These are phyloP conservation scores for Suillus cothurnatus DNA, from an alignment of 768 basidiomycete species.

Conservation along the genomic window DNA sequence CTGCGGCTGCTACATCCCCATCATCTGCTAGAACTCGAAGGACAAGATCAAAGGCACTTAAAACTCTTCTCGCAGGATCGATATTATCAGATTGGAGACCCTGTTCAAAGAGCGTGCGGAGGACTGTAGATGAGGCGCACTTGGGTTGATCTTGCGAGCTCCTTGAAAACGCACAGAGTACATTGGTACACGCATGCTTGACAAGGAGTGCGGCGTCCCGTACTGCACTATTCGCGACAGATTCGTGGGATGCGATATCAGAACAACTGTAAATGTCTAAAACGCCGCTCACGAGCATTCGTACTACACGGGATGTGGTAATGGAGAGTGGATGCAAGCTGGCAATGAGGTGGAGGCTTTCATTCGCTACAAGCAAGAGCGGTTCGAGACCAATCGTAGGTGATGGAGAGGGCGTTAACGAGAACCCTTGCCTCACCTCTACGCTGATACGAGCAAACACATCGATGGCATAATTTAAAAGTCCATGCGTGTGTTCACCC, in stretches of 20 bases:
- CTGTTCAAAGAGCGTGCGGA: slow-evolving; percentile 59
- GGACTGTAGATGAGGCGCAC: slow-evolving; percentile 50
- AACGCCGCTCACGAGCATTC: slow-evolving; percentile 43
- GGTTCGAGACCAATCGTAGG: slow-evolving; percentile 47
- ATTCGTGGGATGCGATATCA: slow-evolving; percentile 39
- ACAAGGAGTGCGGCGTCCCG: slow-evolving; percentile 44
- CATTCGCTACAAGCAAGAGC: slow-evolving; percentile 55
- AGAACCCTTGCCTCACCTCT: slow-evolving; percentile 59
- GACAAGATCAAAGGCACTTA: slow-evolving; percentile 58
- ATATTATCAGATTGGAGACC: slow-evolving; percentile 38
- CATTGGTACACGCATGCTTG: slow-evolving; percentile 52
- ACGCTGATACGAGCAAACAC: slow-evolving; percentile 48
- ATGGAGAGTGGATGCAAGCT: slow-evolving; percentile 50
- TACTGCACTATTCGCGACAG: neutral
- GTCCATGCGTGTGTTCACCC: slow-evolving; percentile 58
- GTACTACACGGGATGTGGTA: slow-evolving; percentile 52
- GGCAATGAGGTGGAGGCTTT: slow-evolving; percentile 53
- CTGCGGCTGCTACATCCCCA: slow-evolving; percentile 14
- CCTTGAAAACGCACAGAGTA: slow-evolving; percentile 45
- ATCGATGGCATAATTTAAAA: slow-evolving; percentile 58
- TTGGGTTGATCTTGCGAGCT: slow-evolving; percentile 33
- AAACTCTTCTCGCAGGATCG: slow-evolving; percentile 60
- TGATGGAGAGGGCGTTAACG: slow-evolving; percentile 37
- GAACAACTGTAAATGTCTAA: slow-evolving; percentile 61
- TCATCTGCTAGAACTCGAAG: slow-evolving; percentile 55